Evolutionary conservation across 495 filamentous ascomycete species (phyloP).

Genomic region (Clohesyomyces aquaticus): DNA sequence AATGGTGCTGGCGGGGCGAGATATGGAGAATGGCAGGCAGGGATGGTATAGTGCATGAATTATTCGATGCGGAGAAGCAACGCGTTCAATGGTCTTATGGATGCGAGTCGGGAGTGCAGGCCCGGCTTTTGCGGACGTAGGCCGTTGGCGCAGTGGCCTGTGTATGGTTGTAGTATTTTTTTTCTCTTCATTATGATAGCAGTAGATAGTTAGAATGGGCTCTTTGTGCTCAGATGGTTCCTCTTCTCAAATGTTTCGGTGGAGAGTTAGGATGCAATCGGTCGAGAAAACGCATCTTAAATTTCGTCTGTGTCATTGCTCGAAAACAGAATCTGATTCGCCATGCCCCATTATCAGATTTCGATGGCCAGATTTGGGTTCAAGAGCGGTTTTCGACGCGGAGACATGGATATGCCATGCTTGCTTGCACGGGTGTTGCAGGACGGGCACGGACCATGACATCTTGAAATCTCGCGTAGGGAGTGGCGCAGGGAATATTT

Average conservation of each 20-base stretch:
- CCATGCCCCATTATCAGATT: too few relatives aligned
- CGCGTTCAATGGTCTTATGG: neutral
- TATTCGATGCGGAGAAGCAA: neutral
- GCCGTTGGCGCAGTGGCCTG: neutral
- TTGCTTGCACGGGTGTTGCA: too few relatives aligned
- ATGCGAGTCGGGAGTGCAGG: conserved; percentile 23
- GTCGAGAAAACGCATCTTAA: conserved; percentile 1
- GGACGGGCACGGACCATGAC: too few relatives aligned
- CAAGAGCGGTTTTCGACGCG: too few relatives aligned
- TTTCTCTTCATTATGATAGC: neutral
- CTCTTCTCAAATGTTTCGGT: neutral
- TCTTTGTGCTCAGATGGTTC: conserved; percentile 7
- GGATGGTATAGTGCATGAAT: neutral
- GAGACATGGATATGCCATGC: too few relatives aligned
- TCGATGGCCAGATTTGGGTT: too few relatives aligned
- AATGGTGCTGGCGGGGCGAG: neutral
- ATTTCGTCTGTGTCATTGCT: too few relatives aligned
- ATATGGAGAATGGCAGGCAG: neutral
- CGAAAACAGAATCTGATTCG: too few relatives aligned
- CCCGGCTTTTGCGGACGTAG: conserved; percentile 10
- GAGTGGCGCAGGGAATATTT: too few relatives aligned
- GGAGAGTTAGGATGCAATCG: neutral
- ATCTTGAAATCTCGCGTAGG: too few relatives aligned
- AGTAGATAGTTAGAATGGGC: conserved; percentile 19
- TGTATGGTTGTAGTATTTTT: neutral